Evolutionary conservation across 129 eudicot species (phyloP).

Genomic region (Dittrichia graveolens): DNA sequence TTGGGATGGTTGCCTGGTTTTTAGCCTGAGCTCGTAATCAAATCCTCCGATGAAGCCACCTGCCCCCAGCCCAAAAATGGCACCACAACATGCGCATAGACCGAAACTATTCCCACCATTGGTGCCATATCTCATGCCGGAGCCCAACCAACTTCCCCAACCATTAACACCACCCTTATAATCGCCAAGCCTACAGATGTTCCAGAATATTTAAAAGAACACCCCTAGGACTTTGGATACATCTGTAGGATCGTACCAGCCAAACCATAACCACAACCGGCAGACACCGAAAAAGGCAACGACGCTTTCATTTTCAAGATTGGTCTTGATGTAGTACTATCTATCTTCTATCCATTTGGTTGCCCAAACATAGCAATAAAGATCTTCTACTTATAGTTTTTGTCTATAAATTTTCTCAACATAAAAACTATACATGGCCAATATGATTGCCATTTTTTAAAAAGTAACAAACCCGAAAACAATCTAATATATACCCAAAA

Average conservation of each 20-base stretch:
- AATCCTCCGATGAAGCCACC: slow-evolving; percentile 28
- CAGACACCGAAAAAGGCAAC: slow-evolving; percentile 13
- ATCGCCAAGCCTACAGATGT: slow-evolving; percentile 5
- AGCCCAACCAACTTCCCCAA: background rate
- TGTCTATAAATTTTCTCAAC: no score
- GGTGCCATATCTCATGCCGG: slow-evolving; percentile 4
- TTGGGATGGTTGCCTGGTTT: slow-evolving; percentile 32
- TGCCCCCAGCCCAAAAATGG: slow-evolving; percentile 9
- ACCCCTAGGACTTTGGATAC: slow-evolving; percentile 14
- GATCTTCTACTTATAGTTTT: no score
- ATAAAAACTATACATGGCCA: no score
- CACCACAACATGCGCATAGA: background rate
- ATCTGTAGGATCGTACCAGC: slow-evolving; percentile 11
- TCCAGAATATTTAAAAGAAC: slow-evolving; percentile 9
- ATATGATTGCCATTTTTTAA: background rate
- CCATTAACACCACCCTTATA: background rate
- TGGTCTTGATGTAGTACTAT: slow-evolving; percentile 13
- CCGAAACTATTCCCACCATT: background rate
- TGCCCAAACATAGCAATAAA: slow-evolving; percentile 12
- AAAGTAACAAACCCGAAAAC: background rate
- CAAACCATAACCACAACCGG: slow-evolving; percentile 19
- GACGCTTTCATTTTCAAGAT: slow-evolving; percentile 2
- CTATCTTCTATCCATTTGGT: slow-evolving; percentile 15
- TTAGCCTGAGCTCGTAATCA: background rate
- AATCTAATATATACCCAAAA: no score